Base-by-base conservation (phyloP, 192 early-diverging fungal species). In the Mortierella alpina region DNA sequence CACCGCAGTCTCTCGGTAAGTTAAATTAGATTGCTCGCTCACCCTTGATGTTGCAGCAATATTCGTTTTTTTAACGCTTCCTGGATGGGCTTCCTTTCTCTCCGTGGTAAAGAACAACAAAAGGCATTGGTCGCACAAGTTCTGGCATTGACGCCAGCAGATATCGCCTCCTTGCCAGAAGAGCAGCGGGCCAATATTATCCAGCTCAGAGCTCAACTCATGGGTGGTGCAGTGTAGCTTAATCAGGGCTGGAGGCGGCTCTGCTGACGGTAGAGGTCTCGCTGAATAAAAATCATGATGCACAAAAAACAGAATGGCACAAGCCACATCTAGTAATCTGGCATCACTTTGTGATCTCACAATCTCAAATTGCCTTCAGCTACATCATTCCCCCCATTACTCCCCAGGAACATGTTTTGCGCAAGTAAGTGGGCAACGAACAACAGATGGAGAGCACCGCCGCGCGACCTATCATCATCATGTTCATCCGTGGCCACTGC, bases 121-220 rank as follows among this genome's bases (percentile, higher is more conserved):
- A 85, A 91, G 49, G 91, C 92, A 71, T 73, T 95, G 40, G 70
- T 97, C 17, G 85, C 93, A 72, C 94, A 96, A 77, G 88, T 97
- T 6, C 65, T 97, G 22, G 92, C 90, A 58, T 83, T 97, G 44
- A 93, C 95, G 0, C 91, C 91, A 42, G 94, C 93, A 9, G 93
- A 97, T 75, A 90, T 97, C 66, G 87, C 89, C 40, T 84, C 89
- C 22, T 78, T 97, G 46, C 94, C 95, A 18, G 84, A 92, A 60
- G 94, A 93, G 20, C 92, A 96, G 62, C 86, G 91, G 14, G 86
- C 90, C 23, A 87, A 94, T 59, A 90, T 96, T 14, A 68, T 94
- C 23, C 92, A 91, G 61, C 52, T 80, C 48, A 72, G 70, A 49
- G 77, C 70, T 4, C 77, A 80, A 41, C 65, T 80, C n/a, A 64